Conservation (phyloP, 2,329 filamentous ascomycete species). For the Fonsecaea monophora region DNA sequence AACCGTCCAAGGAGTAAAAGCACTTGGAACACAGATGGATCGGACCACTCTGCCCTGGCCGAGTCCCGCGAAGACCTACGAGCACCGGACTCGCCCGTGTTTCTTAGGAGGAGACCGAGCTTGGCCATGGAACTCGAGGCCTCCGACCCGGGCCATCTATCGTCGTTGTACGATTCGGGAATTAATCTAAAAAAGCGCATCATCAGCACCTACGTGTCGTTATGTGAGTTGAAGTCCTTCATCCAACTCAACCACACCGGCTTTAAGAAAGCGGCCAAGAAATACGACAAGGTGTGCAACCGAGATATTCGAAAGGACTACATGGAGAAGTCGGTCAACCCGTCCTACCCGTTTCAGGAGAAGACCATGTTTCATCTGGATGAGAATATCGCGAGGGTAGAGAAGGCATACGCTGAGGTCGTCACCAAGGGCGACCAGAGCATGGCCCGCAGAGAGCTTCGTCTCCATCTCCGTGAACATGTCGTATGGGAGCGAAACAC, state of each 20-base stretch:
- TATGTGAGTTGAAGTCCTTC: constrained; percentile 95
- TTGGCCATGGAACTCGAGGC: constrained; percentile 64
- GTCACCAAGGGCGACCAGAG: constrained; percentile 81
- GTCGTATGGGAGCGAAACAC: constrained; percentile 99
- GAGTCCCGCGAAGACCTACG: constrained; percentile 59
- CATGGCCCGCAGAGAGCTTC: constrained; percentile 80
- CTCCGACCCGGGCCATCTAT: constrained; percentile 78
- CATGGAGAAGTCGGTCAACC: constrained; percentile 74
- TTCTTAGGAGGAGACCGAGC: constrained; percentile 65
- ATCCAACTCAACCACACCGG: constrained; percentile 95
- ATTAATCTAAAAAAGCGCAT: constrained; percentile 93
- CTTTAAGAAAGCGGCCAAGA: constrained; percentile 95
- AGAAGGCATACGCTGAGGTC: constrained; percentile 78
- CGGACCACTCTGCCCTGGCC: constrained; percentile 25
- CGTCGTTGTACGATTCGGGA: constrained; percentile 70
- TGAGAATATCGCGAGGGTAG: constrained; percentile 74
- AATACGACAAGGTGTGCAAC: constrained; percentile 96
- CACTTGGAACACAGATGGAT: constrained; percentile 26
- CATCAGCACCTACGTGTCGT: constrained; percentile 83
- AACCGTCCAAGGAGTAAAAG: constrained; percentile 44
- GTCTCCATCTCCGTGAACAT: constrained; percentile 90
- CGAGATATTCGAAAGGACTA: constrained; percentile 79
- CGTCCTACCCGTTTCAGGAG: constrained; percentile 80
- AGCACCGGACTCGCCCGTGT: constrained; percentile 51
- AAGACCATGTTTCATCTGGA: constrained; percentile 74